Conservation (phyloP, 1,284 basidiomycete species). For the Porogramme epimiltina region DNA sequence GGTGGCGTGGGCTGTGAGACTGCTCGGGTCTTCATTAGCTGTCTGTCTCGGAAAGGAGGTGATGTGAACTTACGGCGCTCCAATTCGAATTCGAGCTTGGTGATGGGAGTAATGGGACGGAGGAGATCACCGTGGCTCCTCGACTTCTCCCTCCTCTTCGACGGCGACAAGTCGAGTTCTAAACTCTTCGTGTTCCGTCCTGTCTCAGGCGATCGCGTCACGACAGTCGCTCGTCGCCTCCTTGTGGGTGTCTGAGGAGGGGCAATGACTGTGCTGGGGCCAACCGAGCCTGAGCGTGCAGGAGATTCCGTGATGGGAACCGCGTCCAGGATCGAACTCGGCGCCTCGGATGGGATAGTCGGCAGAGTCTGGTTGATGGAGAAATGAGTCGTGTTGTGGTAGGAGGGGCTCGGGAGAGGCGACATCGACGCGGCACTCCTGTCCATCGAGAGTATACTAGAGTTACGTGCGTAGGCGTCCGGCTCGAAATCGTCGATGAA, state of each 20-base stretch:
- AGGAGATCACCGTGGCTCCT: constrained; percentile 65
- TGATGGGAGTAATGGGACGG: constrained; percentile 65
- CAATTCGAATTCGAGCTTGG: constrained; percentile 62
- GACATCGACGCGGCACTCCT: constrained; percentile 24
- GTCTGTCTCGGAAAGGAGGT: not conserved
- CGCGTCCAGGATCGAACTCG: constrained; percentile 12
- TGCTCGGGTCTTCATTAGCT: constrained; percentile 5
- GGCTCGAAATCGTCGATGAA: constrained; percentile 52
- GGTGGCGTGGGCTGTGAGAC: constrained; percentile 43
- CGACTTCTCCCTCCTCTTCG: constrained; percentile 65
- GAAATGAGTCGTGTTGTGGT: constrained; percentile 18
- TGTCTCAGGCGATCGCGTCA: constrained; percentile 56
- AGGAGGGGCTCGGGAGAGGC: constrained; percentile 22
- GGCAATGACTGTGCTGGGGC: not conserved
- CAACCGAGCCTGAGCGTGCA: not conserved
- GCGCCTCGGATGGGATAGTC: constrained; percentile 31
- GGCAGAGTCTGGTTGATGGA: constrained; percentile 24
- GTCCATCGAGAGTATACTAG: constrained; percentile 25
- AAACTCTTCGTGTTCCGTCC: constrained; percentile 26
- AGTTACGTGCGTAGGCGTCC: constrained; percentile 24
- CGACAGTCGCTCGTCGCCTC: constrained; percentile 66
- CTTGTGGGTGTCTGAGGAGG: constrained; percentile 34
- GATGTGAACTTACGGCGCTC: constrained; percentile 47
- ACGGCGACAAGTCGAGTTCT: constrained; percentile 50
- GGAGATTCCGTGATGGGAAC: not conserved